Evolutionary conservation across 129 eudicot species (phyloP).

Genomic region (Artemisia argyi): DNA sequence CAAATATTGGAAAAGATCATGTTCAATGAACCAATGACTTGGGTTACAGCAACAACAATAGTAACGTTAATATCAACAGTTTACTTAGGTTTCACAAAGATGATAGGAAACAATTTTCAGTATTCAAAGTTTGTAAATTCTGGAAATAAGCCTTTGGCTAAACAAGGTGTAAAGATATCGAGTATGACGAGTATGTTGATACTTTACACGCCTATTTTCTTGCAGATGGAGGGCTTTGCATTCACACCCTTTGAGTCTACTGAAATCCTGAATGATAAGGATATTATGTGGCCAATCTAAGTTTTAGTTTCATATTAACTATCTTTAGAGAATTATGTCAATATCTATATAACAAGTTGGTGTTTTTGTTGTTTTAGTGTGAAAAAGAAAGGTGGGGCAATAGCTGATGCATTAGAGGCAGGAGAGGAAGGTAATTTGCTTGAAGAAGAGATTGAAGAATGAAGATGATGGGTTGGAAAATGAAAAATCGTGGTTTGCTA

Average conservation of each 20-base stretch:
- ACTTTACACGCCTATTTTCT: neutral
- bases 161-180: no score
- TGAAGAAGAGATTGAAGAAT: slow-evolving; percentile 39
- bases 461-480: slow-evolving; percentile 45
- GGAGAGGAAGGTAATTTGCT: slow-evolving; percentile 35
- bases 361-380: slow-evolving; percentile 47
- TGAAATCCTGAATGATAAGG: slow-evolving; percentile 73
- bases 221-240: slow-evolving; percentile 94
- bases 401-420: neutral
- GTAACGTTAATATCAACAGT: no score
- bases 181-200: no score
- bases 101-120: no score
- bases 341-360: neutral
- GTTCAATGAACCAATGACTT: no score
- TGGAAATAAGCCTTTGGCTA: no score
- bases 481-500: slow-evolving; percentile 39
- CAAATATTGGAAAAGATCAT: no score
- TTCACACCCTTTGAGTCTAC: slow-evolving; percentile 84
- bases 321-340: neutral
- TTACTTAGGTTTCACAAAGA: no score
- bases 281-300: slow-evolving; percentile 67
- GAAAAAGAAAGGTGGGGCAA: slow-evolving; percentile 50
- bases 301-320: neutral
- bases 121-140: no score
- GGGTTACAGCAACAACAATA: no score